Base-by-base conservation (phyloP, 1,284 basidiomycete species). In the Tylopilus sp. region DNA sequence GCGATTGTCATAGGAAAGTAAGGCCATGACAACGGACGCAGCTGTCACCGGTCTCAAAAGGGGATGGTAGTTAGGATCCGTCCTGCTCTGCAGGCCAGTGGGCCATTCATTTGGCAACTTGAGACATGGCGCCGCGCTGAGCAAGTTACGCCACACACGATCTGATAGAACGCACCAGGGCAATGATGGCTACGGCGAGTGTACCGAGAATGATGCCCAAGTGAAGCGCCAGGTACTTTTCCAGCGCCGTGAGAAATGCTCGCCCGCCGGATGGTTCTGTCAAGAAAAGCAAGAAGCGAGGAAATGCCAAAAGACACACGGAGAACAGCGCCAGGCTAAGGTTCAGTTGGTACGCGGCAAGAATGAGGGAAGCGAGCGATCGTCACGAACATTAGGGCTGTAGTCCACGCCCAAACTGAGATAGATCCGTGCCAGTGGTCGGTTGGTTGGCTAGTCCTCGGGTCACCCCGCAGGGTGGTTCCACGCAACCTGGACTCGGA, bases 1-100 rank as follows among this genome's bases (percentile, higher is more conserved):
- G 15, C 58, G 69, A 10, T 78, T 79, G 58, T 86, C 86, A 63
- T 81, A 90, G 6, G 86, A 78, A 11, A 85, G 55, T 48, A 89
- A 78, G 9, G 84, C 73, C 34, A 82, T 77, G 18, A 82, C 46
- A 33, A 70, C 68, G 47, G 75, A 74, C 15, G 78, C 76, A 8
- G 65, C 59, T 13, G 81, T 76, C 40, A 86, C 60, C 2, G 85
- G 79, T 25, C 71, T 66, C 33, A 90, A 70, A 15, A 89, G 72
- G 4, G 87, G 87, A 59, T 89, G 85, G 19, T 56, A 60, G 10
- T 67, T 57, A 6, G 58, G 48, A 41, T 57, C 48, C 28, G 53
- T 38, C 40, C 41, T 51, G 34, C 55, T 61, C 36, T 61, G 55
- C 29, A 60, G 59, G 40, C 67, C 56, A 18, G 66, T 57, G 21